phyloP scores from a whole-genome alignment of 225 moss, liverwort and hornwort species.

The Pseudisothecium myosuroides region DNA sequence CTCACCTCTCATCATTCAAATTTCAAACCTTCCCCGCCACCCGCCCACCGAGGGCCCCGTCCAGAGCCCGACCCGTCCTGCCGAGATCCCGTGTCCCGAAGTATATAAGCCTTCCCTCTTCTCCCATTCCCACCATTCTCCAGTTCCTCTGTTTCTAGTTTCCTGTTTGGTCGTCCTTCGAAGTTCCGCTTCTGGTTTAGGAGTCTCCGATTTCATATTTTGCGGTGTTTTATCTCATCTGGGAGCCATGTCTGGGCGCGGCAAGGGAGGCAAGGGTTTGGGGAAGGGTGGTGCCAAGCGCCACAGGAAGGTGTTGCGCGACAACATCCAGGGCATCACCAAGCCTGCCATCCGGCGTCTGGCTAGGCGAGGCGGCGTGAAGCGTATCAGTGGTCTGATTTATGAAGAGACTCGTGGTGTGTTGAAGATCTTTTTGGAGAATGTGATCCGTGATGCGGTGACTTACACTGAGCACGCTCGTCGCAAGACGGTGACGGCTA shows the following conservation, averaged over 20 bases:
- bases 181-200: fast-evolving
- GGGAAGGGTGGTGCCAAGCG: background rate
- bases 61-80: background rate
- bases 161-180: no score
- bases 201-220: no score
- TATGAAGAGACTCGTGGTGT: conserved; percentile 13
- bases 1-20: background rate
- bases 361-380: background rate
- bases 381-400: background rate
- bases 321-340: conserved; percentile 1
- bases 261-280: conserved; percentile 16
- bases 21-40: background rate
- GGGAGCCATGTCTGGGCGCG: background rate
- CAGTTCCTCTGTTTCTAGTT: fast-evolving
- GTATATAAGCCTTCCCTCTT: background rate
- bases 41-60: background rate
- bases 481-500: background rate
- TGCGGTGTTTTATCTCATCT: no score
- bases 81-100: background rate
- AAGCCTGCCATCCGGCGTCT: background rate
- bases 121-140: fast-evolving
- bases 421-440: conserved; percentile 17
- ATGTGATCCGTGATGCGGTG: conserved; percentile 8
- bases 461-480: background rate
- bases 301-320: background rate